A percentile compares a stretch with the other conserved stretches of the same genome.
phyloP scores from a whole-genome alignment of 2,329 filamentous ascomycete genomes.

The Dothistroma pini region DNA sequence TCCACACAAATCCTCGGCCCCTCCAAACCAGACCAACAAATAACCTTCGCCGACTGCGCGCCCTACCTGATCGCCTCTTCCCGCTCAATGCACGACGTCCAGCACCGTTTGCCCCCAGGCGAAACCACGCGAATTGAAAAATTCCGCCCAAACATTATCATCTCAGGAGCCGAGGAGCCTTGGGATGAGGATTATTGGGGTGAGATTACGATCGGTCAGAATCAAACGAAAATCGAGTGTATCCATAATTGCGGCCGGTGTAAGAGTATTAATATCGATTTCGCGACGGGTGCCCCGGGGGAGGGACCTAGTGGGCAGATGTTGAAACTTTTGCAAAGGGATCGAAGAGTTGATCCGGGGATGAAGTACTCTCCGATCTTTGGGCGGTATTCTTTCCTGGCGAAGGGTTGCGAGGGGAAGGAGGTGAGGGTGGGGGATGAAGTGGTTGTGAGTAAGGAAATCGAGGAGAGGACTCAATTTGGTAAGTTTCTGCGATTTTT shows the following conservation, averaged over 20 bases:
- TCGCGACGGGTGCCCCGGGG: slow-evolving; percentile 41
- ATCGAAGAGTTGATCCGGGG: slow-evolving; percentile 45
- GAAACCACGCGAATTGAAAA: slow-evolving; percentile 44
- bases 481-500: slow-evolving; percentile 30
- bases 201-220: slow-evolving; percentile 32
- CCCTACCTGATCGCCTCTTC: slow-evolving; percentile 70
- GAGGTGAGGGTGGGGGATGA: slow-evolving; percentile 42
- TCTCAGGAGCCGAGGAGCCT: slow-evolving; percentile 38
- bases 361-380: slow-evolving; percentile 48
- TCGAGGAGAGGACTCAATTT: slow-evolving; percentile 41
- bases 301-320: slow-evolving; percentile 38
- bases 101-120: slow-evolving; percentile 34
- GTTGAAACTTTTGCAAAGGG: slow-evolving; percentile 45
- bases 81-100: slow-evolving; percentile 66
- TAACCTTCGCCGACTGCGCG: slow-evolving; percentile 72
- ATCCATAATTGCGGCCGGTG: slow-evolving; percentile 48
- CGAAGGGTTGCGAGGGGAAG: slow-evolving; percentile 30
- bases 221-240: slow-evolving; percentile 33
- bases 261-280: slow-evolving; percentile 48
- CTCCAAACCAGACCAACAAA: slow-evolving; percentile 28
- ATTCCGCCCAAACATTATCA: slow-evolving; percentile 46
- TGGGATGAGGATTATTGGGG: slow-evolving; percentile 50
- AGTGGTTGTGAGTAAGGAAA: slow-evolving; percentile 40
- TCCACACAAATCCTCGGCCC: slow-evolving; percentile 12
- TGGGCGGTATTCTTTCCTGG: slow-evolving; percentile 46